Base-by-base conservation (phyloP, 495 filamentous ascomycete species). In the Penicillium diatomitis region DNA sequence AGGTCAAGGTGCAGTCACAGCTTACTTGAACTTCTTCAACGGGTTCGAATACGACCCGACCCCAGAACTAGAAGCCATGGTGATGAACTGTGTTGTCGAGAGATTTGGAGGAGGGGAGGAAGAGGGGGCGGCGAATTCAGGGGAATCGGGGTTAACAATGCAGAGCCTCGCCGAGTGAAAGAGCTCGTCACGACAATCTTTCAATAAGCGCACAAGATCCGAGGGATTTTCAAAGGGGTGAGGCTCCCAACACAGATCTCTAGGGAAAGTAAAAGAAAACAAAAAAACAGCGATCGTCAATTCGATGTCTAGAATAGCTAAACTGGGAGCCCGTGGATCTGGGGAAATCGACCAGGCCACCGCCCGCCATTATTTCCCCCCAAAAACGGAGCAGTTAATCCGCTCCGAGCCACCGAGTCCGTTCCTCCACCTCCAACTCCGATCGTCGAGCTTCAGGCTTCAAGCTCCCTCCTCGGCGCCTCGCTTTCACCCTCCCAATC, bases 11-110 rank as follows among this genome's bases (percentile, higher is more conserved):
- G 20, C 0, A 28, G 3, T 36, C 31, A 30, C 43, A 52, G 58
- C 78, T 55, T 74, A 96, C 90, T 98, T 98, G 83, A 96, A 98
- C 67, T 98, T 98, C 86, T 98, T 98, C 74, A 98, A 70, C 49
- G 92, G 92, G 79, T 98, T 98, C 71, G 89, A 95, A 76, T 98
- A 98, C 53, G 88, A 86, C 73, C 88, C 86, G 61, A 80, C 85
- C 54, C 80, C 69, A 44, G 77, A 74, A 51, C 72, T 61, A 52
- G 78, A 75, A 52, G 77, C 76, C 78, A 82, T 81, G 64, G 57
- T 66, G 57, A 49, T 47, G 52, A 53, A 32, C 29, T 46, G 44
- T 33, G 31, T 12, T 44, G 41, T 44, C 41, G 29, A 44, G 41
- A 48, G 48, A 20, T 20, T 20, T 20, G 20, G 20, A 20, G 20